These are phyloP conservation scores for Aureobasidium vineae DNA, from an alignment of 2,329 filamentous ascomycete genomes.

Conservation along the genomic window DNA sequence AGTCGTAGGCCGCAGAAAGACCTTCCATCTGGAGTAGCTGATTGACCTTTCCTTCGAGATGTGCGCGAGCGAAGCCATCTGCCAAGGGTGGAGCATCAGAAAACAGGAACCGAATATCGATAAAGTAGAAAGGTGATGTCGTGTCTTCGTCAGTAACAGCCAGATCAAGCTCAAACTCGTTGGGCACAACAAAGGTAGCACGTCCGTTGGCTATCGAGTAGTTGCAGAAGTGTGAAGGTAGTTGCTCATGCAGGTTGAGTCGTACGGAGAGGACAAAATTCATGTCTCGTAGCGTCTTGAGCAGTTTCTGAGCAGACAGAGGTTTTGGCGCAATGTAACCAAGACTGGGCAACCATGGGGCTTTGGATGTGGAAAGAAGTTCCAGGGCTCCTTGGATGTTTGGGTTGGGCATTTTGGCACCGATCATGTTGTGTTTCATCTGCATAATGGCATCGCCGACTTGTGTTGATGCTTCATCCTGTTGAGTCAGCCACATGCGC, in stretches of 20 bases:
- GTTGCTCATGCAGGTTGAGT: constrained; percentile 78
- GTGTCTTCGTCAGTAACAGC: constrained; percentile 85
- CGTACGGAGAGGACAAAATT: constrained; percentile 81
- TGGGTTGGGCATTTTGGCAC: constrained; percentile 78
- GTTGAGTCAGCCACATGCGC: constrained; percentile 63
- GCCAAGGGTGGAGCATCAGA: constrained; percentile 63
- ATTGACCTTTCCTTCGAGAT: constrained; percentile 72
- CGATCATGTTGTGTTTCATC: constrained; percentile 69
- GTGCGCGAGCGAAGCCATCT: constrained; percentile 59
- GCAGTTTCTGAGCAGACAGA: constrained; percentile 67
- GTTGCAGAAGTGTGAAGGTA: constrained; percentile 73
- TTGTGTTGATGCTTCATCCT: constrained; percentile 41
- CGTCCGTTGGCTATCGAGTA: constrained; percentile 82
- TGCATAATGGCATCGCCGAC: constrained; percentile 41
- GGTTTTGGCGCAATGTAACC: constrained; percentile 73
- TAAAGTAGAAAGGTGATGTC: constrained; percentile 84
- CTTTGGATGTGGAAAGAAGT: constrained; percentile 73
- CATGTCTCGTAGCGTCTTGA: constrained; percentile 73
- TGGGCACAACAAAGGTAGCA: constrained; percentile 77
- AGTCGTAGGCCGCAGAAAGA: constrained; percentile 75
- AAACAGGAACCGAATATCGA: constrained; percentile 86
- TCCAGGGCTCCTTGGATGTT: constrained; percentile 89
- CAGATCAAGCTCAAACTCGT: constrained; percentile 90
- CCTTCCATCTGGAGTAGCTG: constrained; percentile 66
- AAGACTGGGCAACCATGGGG: constrained; percentile 76